Evolutionary conservation across 2,329 filamentous ascomycete species (phyloP).

Genomic region (Alternaria sp.): DNA sequence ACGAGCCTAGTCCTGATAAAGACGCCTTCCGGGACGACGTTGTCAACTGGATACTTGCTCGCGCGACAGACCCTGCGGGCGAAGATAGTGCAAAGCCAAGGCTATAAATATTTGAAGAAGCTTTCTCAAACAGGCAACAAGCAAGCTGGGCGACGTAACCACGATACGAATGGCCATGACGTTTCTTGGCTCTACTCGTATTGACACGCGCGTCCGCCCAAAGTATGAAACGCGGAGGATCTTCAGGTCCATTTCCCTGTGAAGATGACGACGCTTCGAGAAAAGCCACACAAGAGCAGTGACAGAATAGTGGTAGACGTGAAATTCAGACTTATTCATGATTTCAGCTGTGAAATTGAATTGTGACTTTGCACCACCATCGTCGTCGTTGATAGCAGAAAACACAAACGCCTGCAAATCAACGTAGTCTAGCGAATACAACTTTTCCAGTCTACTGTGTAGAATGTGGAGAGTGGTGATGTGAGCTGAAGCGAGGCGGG

Average conservation of each 20-base stretch:
- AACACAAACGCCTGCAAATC: too few species aligned
- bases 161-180: slow-evolving; percentile 1
- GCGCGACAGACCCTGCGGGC: slow-evolving; percentile 42
- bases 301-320: not conserved
- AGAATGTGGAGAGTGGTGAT: not conserved
- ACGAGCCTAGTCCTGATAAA: slow-evolving; percentile 48
- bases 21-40: slow-evolving; percentile 48
- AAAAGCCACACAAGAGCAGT: not conserved
- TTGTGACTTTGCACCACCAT: too few species aligned
- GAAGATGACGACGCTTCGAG: slow-evolving; percentile 13
- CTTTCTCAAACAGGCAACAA: slow-evolving; percentile 14
- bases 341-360: not conserved
- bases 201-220: slow-evolving; percentile 16
- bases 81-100: slow-evolving; percentile 43
- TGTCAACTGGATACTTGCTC: slow-evolving; percentile 46
- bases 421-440: not conserved
- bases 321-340: not conserved
- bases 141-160: slow-evolving; percentile 17
- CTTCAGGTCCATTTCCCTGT: slow-evolving; percentile 6
- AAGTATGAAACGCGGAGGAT: slow-evolving; percentile 17
- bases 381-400: not conserved
- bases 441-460: not conserved
- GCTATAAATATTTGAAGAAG: slow-evolving; percentile 30
- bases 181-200: slow-evolving; percentile 1
- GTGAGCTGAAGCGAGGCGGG: not conserved